Evolutionary conservation across 2,329 filamentous ascomycete species (phyloP).

Genomic region (Aspergillus sp.): DNA sequence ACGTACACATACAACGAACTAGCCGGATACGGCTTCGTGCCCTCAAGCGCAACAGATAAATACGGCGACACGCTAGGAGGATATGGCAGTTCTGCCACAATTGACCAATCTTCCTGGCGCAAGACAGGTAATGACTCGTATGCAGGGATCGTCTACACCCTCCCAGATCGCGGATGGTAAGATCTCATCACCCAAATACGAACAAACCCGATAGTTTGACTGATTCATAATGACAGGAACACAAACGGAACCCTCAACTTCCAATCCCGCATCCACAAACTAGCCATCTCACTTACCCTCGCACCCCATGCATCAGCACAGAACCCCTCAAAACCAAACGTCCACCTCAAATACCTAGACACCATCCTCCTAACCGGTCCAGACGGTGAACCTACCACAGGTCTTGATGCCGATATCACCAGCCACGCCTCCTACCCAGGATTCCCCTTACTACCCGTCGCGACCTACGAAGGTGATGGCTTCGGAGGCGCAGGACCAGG

Average conservation of each 20-base stretch:
- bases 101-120: slow-evolving; percentile 55
- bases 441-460: slow-evolving; percentile 57
- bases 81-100: slow-evolving; percentile 59
- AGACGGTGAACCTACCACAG: slow-evolving; percentile 55
- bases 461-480: slow-evolving; percentile 60
- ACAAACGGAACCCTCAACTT: slow-evolving; percentile 64
- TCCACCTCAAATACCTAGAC: slow-evolving; percentile 57
- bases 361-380: slow-evolving; percentile 60
- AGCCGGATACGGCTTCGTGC: slow-evolving; percentile 59
- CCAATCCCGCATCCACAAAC: slow-evolving; percentile 62
- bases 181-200: slow-evolving; percentile 1
- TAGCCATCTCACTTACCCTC: slow-evolving; percentile 54
- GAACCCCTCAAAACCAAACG: slow-evolving; percentile 53
- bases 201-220: background rate
- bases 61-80: slow-evolving; percentile 64
- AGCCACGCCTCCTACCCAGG: slow-evolving; percentile 50
- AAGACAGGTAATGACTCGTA: slow-evolving; percentile 48
- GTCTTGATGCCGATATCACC: slow-evolving; percentile 54
- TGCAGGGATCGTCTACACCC: slow-evolving; percentile 54
- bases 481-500: slow-evolving; percentile 57
- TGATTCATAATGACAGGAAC: slow-evolving; percentile 43
- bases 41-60: slow-evolving; percentile 55
- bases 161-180: slow-evolving; percentile 63
- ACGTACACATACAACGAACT: slow-evolving; percentile 61
- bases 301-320: slow-evolving; percentile 45